These are phyloP conservation scores for Ascochyta lentis DNA, from an alignment of 2,329 filamentous ascomycete genomes.

Conservation along the genomic window DNA sequence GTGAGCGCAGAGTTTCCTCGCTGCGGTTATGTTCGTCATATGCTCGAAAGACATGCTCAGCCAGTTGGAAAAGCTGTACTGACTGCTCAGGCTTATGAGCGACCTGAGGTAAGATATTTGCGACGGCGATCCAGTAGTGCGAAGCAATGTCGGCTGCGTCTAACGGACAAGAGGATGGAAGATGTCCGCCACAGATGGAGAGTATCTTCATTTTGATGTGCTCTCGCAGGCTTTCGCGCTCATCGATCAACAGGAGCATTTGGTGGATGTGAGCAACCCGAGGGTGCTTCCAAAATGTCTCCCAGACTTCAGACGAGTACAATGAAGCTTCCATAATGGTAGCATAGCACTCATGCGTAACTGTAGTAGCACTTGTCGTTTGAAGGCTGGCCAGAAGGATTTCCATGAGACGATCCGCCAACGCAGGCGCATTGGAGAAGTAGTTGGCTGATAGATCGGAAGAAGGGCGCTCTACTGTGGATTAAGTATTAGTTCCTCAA, in stretches of 20 bases:
- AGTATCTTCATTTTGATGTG: constrained; percentile 39
- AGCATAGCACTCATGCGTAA: constrained; percentile 37
- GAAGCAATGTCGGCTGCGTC: constrained; percentile 37
- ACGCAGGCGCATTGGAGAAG: constrained; percentile 37
- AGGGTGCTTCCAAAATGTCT: constrained; percentile 36
- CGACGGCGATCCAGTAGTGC: constrained; percentile 46
- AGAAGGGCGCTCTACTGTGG: constrained; percentile 42
- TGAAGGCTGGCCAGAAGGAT: constrained; percentile 34
- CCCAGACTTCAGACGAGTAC: constrained; percentile 44
- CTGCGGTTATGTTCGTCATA: constrained; percentile 44
- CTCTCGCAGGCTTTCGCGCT: constrained; percentile 32
- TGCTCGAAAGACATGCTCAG: constrained; percentile 44
- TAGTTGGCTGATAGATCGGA: constrained; percentile 40
- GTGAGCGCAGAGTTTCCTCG: constrained; percentile 39
- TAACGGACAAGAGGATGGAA: constrained; percentile 43
- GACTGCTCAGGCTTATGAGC: constrained; percentile 33
- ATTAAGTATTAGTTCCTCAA: constrained; percentile 29
- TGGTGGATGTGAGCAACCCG: constrained; percentile 37
- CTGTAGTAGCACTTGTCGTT: constrained; percentile 19
- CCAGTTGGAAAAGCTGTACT: constrained; percentile 45
- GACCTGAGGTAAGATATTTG: constrained; percentile 37
- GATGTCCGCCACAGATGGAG: constrained; percentile 44
- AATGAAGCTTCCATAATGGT: constrained; percentile 47
- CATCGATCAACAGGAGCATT: constrained; percentile 39
- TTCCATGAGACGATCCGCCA: constrained; percentile 42